phyloP scores from a whole-genome alignment of 2,329 filamentous ascomycete genomes.

The Botryotinia calthae region DNA sequence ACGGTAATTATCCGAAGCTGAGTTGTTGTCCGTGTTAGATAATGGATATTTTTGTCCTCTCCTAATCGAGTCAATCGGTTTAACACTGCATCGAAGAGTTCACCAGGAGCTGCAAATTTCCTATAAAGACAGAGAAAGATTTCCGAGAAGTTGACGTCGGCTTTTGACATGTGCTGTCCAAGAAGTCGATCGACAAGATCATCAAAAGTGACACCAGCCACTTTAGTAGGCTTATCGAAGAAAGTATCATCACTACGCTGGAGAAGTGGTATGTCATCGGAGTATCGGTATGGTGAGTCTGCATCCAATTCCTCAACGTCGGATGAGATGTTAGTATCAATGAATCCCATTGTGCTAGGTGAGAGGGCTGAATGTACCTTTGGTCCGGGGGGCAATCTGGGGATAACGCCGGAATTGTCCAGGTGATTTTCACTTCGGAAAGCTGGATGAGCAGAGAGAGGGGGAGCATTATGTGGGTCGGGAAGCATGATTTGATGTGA shows the following conservation, averaged over 20 bases:
- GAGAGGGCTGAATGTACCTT: constrained; percentile 28
- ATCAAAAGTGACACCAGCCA: constrained; percentile 57
- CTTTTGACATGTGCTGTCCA: constrained; percentile 74
- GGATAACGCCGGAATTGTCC: constrained; percentile 27
- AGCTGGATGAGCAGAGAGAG: constrained; percentile 37
- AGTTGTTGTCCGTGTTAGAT: constrained; percentile 73
- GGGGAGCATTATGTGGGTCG: constrained; percentile 35
- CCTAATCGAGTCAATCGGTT: constrained; percentile 70
- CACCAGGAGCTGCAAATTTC: constrained; percentile 81
- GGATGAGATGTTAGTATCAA: constrained; percentile 32
- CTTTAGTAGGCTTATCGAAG: constrained; percentile 52
- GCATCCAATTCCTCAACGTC: constrained; percentile 63
- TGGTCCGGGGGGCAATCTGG: constrained; percentile 21
- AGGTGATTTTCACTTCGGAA: constrained; percentile 34
- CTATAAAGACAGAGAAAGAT: constrained; percentile 92
- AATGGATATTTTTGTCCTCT: constrained; percentile 63
- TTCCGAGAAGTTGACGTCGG: constrained; percentile 84
- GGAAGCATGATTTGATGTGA: constrained; percentile 34
- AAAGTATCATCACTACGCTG: constrained; percentile 64
- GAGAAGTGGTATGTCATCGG: constrained; percentile 65
- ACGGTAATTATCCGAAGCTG: constrained; percentile 83
- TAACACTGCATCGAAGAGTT: constrained; percentile 75
- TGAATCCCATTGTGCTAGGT: constrained; percentile 26
- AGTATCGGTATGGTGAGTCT: constrained; percentile 64
- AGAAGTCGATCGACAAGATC: constrained; percentile 86